phyloP scores from a whole-genome alignment of 495 filamentous ascomycete genomes.

The Sabuloglossum arenarium region DNA sequence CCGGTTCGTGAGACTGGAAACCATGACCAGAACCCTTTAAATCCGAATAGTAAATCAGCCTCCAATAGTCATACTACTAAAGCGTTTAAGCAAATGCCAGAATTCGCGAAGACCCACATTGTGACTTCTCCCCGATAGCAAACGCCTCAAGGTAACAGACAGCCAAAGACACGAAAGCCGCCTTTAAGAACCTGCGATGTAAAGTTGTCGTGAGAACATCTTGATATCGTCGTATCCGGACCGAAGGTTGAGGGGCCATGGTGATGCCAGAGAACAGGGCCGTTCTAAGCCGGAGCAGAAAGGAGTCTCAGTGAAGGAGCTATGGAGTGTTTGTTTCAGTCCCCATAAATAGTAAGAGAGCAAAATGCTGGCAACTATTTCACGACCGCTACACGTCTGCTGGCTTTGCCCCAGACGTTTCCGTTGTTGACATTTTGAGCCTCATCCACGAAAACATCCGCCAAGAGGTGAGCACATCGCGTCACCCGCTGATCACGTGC shows the following conservation, averaged over 20 bases:
- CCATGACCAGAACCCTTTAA: constrained; percentile 61
- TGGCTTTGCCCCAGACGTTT: background rate
- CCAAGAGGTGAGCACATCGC: too few species aligned
- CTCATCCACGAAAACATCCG: background rate
- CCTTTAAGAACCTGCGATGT: constrained; percentile 66
- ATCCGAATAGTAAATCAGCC: background rate
- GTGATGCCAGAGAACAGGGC: background rate
- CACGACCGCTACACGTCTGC: background rate
- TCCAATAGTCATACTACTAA: too few species aligned
- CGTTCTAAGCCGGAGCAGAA: background rate
- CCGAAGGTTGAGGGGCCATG: constrained; percentile 21
- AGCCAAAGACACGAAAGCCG: constrained; percentile 39
- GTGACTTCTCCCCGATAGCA: constrained; percentile 45
- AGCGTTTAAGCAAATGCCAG: too few species aligned
- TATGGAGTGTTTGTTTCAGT: background rate
- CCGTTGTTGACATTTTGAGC: background rate
- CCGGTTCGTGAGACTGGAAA: constrained; percentile 61
- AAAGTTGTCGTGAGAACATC: constrained; percentile 79
- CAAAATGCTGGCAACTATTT: background rate
- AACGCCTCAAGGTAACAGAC: constrained; percentile 60
- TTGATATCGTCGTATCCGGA: constrained; percentile 40
- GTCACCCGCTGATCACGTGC: too few species aligned
- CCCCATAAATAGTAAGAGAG: background rate
- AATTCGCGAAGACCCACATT: constrained; percentile 32
- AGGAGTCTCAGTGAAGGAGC: background rate